Evolutionary conservation across 768 basidiomycete species (phyloP), one percentile per base, ranked within the genome.

Genomic region (Cystofilobasidium ferigula): DNA sequence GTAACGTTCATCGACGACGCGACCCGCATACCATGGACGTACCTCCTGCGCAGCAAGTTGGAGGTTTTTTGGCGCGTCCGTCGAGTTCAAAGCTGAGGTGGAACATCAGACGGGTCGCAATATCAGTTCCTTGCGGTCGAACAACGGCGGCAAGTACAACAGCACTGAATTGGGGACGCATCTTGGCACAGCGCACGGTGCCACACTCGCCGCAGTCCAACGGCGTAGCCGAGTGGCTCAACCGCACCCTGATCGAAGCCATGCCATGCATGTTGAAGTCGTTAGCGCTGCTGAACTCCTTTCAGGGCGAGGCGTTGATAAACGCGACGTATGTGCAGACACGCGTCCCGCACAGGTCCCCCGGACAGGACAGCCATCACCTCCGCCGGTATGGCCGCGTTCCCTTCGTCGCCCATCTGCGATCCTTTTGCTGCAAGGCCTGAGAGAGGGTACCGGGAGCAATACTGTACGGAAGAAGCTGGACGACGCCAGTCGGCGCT

Each of bases 81-180:
- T 54, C 14, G 35, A 26, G 13, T 70, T 57, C 26, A 53, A 45
- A 16, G 47, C 51, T 3, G 35, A 45, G 47, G 67, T 64, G n/a
- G 69, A 69, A 43, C 48, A 61, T 18, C 58, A 64, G 48, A 30
- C 34, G 18, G 45, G 40, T 9, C 34, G 36, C 3, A 62, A 62
- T 26, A 43, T 71, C 61, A 69, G 62, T 48, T 24, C 28, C 12
- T 45, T 69, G 12, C 53, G 63, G 22, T 59, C 47, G 20, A 69
- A 69, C 53, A 64, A 64, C 34, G 70, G 69, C 30, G 70, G 69
- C 20, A 62, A 69, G 36, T 71, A 69, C 57, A 16, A 5, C 8
- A 40, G 7, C 47, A 57, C 18, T 69, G 12, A 48, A 48, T 6
- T 7, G 22, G 20, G 20, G 16, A 7, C 9, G 45, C 16, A 48